Evolutionary conservation across 2,329 filamentous ascomycete genomes (phyloP).

Genomic region (Alternaria brassicicola): DNA sequence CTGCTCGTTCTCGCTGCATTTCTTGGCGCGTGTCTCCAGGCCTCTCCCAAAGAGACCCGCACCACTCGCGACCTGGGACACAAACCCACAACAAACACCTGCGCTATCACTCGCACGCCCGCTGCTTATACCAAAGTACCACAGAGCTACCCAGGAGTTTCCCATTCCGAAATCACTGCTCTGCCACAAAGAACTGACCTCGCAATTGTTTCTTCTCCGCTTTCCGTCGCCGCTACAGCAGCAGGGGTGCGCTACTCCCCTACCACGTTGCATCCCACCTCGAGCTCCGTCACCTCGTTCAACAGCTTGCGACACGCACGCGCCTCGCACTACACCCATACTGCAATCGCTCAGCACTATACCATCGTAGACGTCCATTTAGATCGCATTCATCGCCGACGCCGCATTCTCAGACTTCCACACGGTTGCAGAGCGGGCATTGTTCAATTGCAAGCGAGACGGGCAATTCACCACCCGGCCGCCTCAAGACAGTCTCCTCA

Average conservation of each 20-base stretch:
- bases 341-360: slow-evolving; percentile 1
- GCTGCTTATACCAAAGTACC: slow-evolving; percentile 3
- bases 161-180: slow-evolving; percentile 12
- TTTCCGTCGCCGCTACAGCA: slow-evolving; percentile 35
- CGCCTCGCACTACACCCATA: background rate
- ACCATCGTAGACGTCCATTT: background rate
- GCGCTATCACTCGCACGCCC: slow-evolving; percentile 22
- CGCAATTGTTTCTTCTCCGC: slow-evolving; percentile 33
- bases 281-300: slow-evolving; percentile 21
- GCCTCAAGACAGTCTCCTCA: slow-evolving; percentile 24
- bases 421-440: slow-evolving; percentile 17
- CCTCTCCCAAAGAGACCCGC: slow-evolving; percentile 8
- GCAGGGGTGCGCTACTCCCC: slow-evolving; percentile 31
- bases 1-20: slow-evolving; percentile 9
- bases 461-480: slow-evolving; percentile 20
- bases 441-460: slow-evolving; percentile 26
- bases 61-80: slow-evolving; percentile 24
- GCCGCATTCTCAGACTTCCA: slow-evolving; percentile 17
- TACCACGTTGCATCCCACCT: slow-evolving; percentile 36
- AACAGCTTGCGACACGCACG: slow-evolving; percentile 7
- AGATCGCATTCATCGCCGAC: slow-evolving; percentile 16
- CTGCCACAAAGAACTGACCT: slow-evolving; percentile 6
- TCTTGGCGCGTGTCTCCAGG: slow-evolving; percentile 9
- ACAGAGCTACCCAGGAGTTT: slow-evolving; percentile 7
- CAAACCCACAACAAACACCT: slow-evolving; percentile 30